Conservation (phyloP, 2,329 filamentous ascomycete species). For the Zymoseptoria tritici region DNA sequence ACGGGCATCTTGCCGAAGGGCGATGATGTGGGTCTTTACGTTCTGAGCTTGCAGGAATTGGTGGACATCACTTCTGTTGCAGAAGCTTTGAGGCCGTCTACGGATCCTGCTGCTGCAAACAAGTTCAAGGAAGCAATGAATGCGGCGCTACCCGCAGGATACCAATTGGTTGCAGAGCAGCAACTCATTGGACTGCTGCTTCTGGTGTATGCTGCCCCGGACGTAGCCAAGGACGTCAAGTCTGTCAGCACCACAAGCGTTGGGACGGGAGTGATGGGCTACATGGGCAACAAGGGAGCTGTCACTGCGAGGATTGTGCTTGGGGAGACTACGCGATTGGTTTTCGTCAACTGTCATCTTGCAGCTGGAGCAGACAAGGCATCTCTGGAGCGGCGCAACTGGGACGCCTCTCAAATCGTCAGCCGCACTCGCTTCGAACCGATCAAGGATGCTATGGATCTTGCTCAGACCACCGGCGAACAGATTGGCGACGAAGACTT, state of each 20-base stretch:
- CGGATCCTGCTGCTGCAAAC: constrained; percentile 61
- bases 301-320: constrained; percentile 74
- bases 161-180: constrained; percentile 67
- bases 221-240: constrained; percentile 64
- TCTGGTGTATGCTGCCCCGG: constrained; percentile 76
- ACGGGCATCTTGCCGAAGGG: constrained; percentile 45
- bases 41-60: constrained; percentile 84
- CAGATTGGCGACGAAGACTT: constrained; percentile 86
- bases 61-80: constrained; percentile 74
- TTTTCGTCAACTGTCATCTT: constrained; percentile 88
- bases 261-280: constrained; percentile 83
- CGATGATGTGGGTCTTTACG: constrained; percentile 78
- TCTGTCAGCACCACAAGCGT: constrained; percentile 76
- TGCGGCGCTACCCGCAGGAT: constrained; percentile 66
- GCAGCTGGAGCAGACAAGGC: constrained; percentile 75
- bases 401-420: constrained; percentile 77
- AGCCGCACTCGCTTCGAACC: constrained; percentile 71
- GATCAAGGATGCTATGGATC: constrained; percentile 57
- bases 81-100: constrained; percentile 70
- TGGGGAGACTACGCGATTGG: constrained; percentile 79
- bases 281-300: constrained; percentile 94
- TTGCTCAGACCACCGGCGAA: constrained; percentile 51
- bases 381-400: constrained; percentile 75
- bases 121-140: constrained; percentile 76
- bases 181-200: constrained; percentile 82